Evolutionary conservation across 2,329 filamentous ascomycete species (phyloP), one percentile per base, ranked within the genome.

Genomic region (Arthroderma uncinatum): DNA sequence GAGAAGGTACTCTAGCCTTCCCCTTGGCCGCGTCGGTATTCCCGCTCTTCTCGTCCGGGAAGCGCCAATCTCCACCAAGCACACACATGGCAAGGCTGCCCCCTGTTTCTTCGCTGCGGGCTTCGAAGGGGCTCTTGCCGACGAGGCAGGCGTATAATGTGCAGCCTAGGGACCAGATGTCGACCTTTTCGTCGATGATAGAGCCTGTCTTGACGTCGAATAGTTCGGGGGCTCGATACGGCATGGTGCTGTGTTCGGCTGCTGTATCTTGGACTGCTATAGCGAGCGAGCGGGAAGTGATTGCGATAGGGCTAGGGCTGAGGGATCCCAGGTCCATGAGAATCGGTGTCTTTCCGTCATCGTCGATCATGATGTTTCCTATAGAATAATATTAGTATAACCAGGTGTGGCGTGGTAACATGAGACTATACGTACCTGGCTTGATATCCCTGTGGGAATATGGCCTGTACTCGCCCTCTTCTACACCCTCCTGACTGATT

Each of bases 391-490:
- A 47, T 58, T 25, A 54, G 53, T 19, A 16, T 57, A 19, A 2
- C 23, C 5, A 34, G 0, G 19, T 48, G 55, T 6, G 42, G 7
- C 33, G 36, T n/a, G 9, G 19, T 9, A 44, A 37, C 19, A 7
- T 54, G 21, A n/a, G n/a, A n/a, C n/a, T 4, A 39, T 34, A 65
- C 80, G 66, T 76, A 90, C 89, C 92, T 65, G 93, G 93, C 73
- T 98, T 98, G 71, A 98, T 95, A 73, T 98, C 93, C 64, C 93
- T 80, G 73, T 98, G 93, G 61, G 93, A 88, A 71, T 95, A 98
- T 19, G 90, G 88, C 64, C 87, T 80, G 60, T 82, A 77, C 58
- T 83, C 82, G 12, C 87, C 86, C 8, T 84, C 82, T 44, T 81
- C 80, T 50, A 84, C 79, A 2, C 87, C 84, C 62, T 85, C 82